Conservation (phyloP, 345 rosid genomes). For the Crucihimalaya himalaica region DNA sequence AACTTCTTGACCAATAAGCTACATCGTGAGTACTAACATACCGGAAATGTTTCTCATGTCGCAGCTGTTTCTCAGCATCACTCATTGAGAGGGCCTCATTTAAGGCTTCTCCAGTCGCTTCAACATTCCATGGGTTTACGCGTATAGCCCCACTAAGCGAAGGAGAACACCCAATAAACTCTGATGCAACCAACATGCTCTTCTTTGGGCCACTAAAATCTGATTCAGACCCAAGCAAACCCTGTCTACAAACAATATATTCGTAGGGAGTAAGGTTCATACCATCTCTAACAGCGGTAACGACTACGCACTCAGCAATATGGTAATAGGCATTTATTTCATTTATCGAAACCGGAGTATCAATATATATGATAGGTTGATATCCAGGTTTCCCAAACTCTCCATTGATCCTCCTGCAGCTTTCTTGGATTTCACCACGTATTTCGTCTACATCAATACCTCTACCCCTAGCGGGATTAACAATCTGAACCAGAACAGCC, state of each 20-base stretch:
- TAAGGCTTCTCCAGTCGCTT: constrained; percentile 44
- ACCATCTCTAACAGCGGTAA: constrained; percentile 49
- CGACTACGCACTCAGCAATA: constrained; percentile 45
- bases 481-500: constrained; percentile 46
- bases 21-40: constrained; percentile 47
- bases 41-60: constrained; percentile 93
- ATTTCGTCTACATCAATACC: constrained; percentile 37
- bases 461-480: constrained; percentile 46
- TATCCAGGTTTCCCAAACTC: constrained; percentile 45
- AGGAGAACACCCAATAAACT: constrained; percentile 49
- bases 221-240: constrained; percentile 43
- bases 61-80: constrained; percentile 45
- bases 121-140: constrained; percentile 49
- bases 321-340: constrained; percentile 43
- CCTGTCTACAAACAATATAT: constrained; percentile 45
- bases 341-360: constrained; percentile 37
- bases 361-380: constrained; percentile 42
- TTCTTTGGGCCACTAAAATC: constrained; percentile 45
- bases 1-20: constrained; percentile 47
- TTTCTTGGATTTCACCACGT: constrained; percentile 40
- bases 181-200: constrained; percentile 47
- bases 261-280: constrained; percentile 49
- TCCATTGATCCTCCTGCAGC: constrained; percentile 44
- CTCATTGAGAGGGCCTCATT: constrained; percentile 44
- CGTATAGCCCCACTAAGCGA: constrained; percentile 48